Evolutionary conservation across 257 asterid species (phyloP).

Genomic region (Solanum boliviense): DNA sequence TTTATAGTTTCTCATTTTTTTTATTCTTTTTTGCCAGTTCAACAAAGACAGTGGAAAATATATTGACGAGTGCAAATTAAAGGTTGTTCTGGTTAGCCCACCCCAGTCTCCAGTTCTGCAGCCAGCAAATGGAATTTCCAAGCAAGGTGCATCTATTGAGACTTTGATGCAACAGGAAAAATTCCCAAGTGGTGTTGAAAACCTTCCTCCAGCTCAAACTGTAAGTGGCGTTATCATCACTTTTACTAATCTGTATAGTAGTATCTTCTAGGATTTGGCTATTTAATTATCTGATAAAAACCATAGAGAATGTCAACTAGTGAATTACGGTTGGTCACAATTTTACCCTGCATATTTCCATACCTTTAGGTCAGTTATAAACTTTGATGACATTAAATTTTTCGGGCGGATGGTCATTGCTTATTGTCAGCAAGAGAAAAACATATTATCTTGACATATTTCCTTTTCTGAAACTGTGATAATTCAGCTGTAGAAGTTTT

Average conservation of each 20-base stretch:
- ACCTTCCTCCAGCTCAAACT: conserved; percentile 27
- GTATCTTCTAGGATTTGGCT: neutral
- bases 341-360: neutral
- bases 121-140: conserved; percentile 30
- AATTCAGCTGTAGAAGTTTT: neutral
- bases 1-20: conserved; percentile 4
- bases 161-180: conserved; percentile 20
- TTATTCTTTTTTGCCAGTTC: conserved; percentile 34
- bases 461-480: neutral
- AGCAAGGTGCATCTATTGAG: conserved; percentile 35
- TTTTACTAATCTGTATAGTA: neutral
- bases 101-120: conserved; percentile 38
- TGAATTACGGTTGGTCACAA: neutral
- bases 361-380: neutral
- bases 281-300: neutral
- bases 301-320: neutral
- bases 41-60: conserved; percentile 38
- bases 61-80: conserved; percentile 75
- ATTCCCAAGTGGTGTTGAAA: conserved; percentile 37
- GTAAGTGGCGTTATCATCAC: conserved; percentile 20
- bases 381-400: neutral
- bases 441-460: neutral
- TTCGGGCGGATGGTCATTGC: neutral
- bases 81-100: conserved; percentile 51
- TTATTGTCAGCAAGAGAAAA: neutral